Evolutionary conservation across 1,284 basidiomycete species (phyloP), one percentile per base, ranked within the genome.

Genomic region (Golubevia pallescens): DNA sequence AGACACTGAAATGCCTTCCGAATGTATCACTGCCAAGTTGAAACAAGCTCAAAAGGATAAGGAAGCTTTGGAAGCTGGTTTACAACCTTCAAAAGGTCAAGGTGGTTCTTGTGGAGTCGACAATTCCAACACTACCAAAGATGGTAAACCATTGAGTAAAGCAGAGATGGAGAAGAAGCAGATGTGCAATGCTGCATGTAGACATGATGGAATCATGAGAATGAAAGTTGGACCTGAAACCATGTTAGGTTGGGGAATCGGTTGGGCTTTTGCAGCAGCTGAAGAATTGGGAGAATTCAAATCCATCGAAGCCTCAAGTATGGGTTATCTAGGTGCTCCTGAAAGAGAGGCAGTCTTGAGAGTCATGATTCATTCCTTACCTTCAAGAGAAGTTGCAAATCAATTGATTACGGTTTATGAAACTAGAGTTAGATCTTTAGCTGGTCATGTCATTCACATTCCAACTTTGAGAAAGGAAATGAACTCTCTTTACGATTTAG

Each of bases 171-270:
- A 63, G 32, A 56, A 57, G 5, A 62, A 60, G 13, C 32, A 28
- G 14, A 57, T 67, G 6, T 71, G 69, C 60, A 24, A 53, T 19
- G 20, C 54, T 63, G 38, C 67, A 60, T 10, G 55, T 21, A 23
- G n/a, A 19, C 48, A 55, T 51, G 51, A 52, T 28, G 60, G 59
- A 42, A 66, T 84, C 14, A 55, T 84, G 23, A 67, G 69, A 10
- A 69, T 77, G 61, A 75, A 71, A 60, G 69, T 63, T 54, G 75
- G 74, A 13, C 75, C 80, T 13, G 81, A 84, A 54, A 77, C 78
- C 10, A 69, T 74, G 34, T 71, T 84, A 1, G 81, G 81, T 19
- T 84, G 74, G 72, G 81, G 81, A n/a, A 68, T 84, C 54, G 80
- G 81, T 5, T 84, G 79, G 79, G 80, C 81, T 2, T 76, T 75